Evolutionary conservation across 2,329 filamentous ascomycete species (phyloP).

Genomic region (Shiraia bambusicola): DNA sequence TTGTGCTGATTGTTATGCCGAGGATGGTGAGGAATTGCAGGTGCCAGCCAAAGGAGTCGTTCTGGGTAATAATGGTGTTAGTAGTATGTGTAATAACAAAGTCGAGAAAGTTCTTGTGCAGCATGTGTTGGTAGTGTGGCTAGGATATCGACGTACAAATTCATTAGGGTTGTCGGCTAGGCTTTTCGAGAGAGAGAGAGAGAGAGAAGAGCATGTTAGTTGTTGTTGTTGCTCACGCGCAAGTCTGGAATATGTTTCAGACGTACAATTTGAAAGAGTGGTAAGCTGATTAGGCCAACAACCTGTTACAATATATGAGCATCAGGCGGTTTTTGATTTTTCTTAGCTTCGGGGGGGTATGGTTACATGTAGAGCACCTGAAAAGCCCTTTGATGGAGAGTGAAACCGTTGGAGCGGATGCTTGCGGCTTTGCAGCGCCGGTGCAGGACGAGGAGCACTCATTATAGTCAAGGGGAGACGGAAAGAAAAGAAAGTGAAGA

Average conservation of each 20-base stretch:
- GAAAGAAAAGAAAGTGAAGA: neutral
- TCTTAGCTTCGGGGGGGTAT: no score
- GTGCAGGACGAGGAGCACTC: constrained; percentile 15
- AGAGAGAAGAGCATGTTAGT: constrained; percentile 20
- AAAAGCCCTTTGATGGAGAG: constrained; percentile 65
- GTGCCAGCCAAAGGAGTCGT: constrained; percentile 66
- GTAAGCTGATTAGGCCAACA: constrained; percentile 48
- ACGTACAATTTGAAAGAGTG: constrained; percentile 47
- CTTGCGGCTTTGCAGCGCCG: constrained; percentile 32
- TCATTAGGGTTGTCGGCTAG: constrained; percentile 33
- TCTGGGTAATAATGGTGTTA: constrained; percentile 38
- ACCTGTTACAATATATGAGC: constrained; percentile 19
- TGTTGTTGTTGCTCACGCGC: constrained; percentile 1
- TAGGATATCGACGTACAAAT: constrained; percentile 27
- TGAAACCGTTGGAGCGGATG: constrained; percentile 67
- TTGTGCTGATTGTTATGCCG: constrained; percentile 62
- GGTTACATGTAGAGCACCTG: constrained; percentile 61
- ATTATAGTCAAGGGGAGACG: constrained; percentile 15
- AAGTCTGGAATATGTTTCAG: neutral
- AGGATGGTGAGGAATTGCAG: constrained; percentile 75
- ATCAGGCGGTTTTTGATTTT: no score
- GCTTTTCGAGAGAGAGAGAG: no score
- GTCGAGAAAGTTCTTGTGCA: no score
- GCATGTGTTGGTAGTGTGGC: no score
- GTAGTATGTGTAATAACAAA: neutral